These are phyloP conservation scores for Sporothrix sp. DNA, from an alignment of 2,329 filamentous ascomycete genomes.

Conservation along the genomic window DNA sequence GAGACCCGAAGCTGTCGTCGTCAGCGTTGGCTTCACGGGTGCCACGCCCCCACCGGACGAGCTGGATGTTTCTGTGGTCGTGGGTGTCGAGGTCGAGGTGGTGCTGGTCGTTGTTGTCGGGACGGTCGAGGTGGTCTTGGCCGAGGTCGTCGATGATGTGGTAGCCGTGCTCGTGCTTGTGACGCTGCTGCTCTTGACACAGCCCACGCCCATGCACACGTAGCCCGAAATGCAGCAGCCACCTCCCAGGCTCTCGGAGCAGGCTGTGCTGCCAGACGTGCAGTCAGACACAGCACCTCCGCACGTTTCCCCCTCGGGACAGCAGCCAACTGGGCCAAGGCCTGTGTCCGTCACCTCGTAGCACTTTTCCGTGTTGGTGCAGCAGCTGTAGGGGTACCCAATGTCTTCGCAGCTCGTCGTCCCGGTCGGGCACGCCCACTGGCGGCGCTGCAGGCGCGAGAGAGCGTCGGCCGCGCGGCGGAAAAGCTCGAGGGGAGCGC, in stretches of 20 bases:
- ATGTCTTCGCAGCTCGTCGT: constrained; percentile 57
- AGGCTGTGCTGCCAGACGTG: constrained; percentile 51
- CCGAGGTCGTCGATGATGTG: constrained; percentile 25
- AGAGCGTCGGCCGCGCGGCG: constrained; percentile 38
- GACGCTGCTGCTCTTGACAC: constrained; percentile 32
- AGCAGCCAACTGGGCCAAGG: constrained; percentile 64
- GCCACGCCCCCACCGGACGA: constrained; percentile 31
- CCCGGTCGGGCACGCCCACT: constrained; percentile 55
- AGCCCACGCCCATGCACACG: constrained; percentile 59
- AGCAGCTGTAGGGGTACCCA: constrained; percentile 62
- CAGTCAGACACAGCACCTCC: constrained; percentile 54
- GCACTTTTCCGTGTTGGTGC: constrained; percentile 55
- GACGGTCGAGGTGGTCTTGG: too few relatives aligned
- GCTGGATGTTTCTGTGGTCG: constrained; percentile 30
- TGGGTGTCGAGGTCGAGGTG: constrained; percentile 30
- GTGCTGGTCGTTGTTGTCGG: constrained; percentile 17
- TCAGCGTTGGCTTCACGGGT: constrained; percentile 39
- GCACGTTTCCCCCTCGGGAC: constrained; percentile 55
- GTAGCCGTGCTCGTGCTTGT: constrained; percentile 16
- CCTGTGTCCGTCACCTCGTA: constrained; percentile 52
- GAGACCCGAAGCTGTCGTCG: constrained; percentile 27
- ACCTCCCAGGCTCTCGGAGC: constrained; percentile 54
- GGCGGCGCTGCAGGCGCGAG: constrained; percentile 43
- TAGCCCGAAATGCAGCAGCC: constrained; percentile 69
- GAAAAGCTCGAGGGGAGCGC: constrained; percentile 24